These are phyloP conservation scores for Euphorbia schlechtendalii DNA, from an alignment of 441 rosid species.

Conservation along the genomic window DNA sequence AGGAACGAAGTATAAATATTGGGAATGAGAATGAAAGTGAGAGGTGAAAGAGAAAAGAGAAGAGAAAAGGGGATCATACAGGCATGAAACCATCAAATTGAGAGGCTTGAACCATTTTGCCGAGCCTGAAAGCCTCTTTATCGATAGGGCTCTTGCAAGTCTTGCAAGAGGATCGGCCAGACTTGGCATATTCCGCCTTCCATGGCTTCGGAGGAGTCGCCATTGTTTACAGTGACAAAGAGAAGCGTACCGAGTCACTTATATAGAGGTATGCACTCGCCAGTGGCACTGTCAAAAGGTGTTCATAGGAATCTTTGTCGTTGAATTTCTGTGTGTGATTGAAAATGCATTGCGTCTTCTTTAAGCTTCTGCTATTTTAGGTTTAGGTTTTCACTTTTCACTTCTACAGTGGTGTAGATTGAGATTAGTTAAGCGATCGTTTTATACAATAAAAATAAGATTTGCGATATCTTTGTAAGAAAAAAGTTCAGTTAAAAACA, in stretches of 20 bases:
- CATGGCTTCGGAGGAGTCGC: constrained; percentile 59
- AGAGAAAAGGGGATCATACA: constrained; percentile 29
- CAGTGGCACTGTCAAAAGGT: no score
- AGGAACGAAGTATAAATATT: not conserved
- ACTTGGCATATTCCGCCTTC: constrained; percentile 97
- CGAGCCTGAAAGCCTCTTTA: constrained; percentile 69
- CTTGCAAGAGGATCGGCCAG: constrained; percentile 79
- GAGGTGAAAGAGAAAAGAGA: not conserved
- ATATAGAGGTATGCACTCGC: no score
- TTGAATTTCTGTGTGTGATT: no score
- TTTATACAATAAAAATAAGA: no score
- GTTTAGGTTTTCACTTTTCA: no score
- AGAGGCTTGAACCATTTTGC: constrained; percentile 78
- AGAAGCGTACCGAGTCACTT: not conserved
- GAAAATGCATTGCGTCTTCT: no score
- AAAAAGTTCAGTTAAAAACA: no score
- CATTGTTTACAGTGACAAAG: constrained; percentile 22
- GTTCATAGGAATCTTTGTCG: no score
- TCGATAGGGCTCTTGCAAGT: constrained; percentile 62
- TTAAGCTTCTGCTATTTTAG: no score
- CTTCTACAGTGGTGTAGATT: no score
- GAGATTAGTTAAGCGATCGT: no score
- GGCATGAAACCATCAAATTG: constrained; percentile 95
- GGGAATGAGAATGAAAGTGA: not conserved
- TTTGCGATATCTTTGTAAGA: no score